Conservation (phyloP, 257 asterid genomes). For the Handroanthus guayacan region DNA sequence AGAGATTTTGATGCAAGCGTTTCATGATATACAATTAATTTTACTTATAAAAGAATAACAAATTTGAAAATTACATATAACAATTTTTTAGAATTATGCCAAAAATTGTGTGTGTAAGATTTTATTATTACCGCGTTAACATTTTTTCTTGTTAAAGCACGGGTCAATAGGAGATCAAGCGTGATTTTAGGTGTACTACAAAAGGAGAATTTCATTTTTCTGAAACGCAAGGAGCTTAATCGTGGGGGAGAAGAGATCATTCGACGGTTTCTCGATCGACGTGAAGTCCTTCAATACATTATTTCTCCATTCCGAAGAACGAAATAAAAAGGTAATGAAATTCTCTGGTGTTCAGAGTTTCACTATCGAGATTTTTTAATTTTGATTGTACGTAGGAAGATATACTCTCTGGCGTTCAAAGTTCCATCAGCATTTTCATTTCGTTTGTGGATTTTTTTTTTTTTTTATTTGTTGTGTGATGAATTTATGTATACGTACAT, state of each 20-base stretch:
- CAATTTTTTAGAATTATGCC: too few species aligned
- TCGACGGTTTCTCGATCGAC: constrained; percentile 14
- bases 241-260: background rate
- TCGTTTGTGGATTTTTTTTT: background rate
- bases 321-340: constrained; percentile 18
- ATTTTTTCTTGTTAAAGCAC: constrained; percentile 15
- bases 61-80: too few species aligned
- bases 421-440: constrained; percentile 14
- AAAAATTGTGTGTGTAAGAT: background rate
- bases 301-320: background rate
- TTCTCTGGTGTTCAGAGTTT: background rate
- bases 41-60: too few species aligned
- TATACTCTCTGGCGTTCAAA: background rate
- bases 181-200: constrained; percentile 25
- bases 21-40: too few species aligned
- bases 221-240: constrained; percentile 31
- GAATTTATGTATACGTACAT: background rate
- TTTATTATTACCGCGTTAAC: background rate
- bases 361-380: background rate
- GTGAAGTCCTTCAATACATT: constrained; percentile 14
- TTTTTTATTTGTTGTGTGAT: constrained; percentile 1
- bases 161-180: constrained; percentile 33
- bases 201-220: constrained; percentile 2
- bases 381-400: constrained; percentile 4
- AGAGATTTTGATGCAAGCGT: too few species aligned